A percentile compares a stretch with the other conserved stretches of the same genome.
phyloP scores from a whole-genome alignment of 441 rosid genomes.

The Pelargonium cotyledonis region DNA sequence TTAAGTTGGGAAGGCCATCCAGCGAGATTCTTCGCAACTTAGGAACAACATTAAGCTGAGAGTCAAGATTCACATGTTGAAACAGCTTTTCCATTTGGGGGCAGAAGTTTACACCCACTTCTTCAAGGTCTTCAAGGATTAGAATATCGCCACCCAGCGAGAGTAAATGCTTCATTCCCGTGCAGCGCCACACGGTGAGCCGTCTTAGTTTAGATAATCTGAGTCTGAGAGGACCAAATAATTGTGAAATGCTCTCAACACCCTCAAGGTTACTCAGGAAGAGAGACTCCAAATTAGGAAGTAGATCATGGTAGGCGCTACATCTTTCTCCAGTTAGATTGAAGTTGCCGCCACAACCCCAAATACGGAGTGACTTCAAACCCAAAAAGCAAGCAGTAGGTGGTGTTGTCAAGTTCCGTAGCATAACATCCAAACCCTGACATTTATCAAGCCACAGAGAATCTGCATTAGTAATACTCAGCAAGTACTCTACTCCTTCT shows the following conservation, averaged over 20 bases:
- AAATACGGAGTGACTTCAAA: slow-evolving; percentile 26
- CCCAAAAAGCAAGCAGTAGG: slow-evolving; percentile 19
- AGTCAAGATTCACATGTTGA: slow-evolving; percentile 1
- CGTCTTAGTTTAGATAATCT: slow-evolving; percentile 23
- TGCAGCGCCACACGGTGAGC: slow-evolving; percentile 16
- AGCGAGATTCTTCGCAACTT: slow-evolving; percentile 18
- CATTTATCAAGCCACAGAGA: slow-evolving; percentile 27
- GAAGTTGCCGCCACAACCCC: slow-evolving; percentile 16
- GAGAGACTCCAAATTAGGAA: slow-evolving; percentile 34
- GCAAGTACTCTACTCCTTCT: slow-evolving; percentile 26
- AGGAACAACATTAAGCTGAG: background rate
- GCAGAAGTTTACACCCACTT: slow-evolving; percentile 24
- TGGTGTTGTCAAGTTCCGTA: slow-evolving; percentile 12
- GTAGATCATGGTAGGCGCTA: slow-evolving; percentile 25
- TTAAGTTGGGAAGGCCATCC: slow-evolving; percentile 16
- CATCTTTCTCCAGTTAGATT: slow-evolving; percentile 18
- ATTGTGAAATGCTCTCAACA: slow-evolving; percentile 25
- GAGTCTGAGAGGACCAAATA: slow-evolving; percentile 26
- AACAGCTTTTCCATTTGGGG: slow-evolving; percentile 22
- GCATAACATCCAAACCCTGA: slow-evolving; percentile 26
- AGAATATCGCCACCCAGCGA: slow-evolving; percentile 17
- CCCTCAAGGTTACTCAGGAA: slow-evolving; percentile 22
- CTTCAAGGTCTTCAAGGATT: slow-evolving; percentile 21
- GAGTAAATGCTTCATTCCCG: slow-evolving; percentile 22
- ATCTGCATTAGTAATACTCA: slow-evolving; percentile 20